phyloP scores from a whole-genome alignment of 768 basidiomycete genomes.

The Megacollybia marginata region DNA sequence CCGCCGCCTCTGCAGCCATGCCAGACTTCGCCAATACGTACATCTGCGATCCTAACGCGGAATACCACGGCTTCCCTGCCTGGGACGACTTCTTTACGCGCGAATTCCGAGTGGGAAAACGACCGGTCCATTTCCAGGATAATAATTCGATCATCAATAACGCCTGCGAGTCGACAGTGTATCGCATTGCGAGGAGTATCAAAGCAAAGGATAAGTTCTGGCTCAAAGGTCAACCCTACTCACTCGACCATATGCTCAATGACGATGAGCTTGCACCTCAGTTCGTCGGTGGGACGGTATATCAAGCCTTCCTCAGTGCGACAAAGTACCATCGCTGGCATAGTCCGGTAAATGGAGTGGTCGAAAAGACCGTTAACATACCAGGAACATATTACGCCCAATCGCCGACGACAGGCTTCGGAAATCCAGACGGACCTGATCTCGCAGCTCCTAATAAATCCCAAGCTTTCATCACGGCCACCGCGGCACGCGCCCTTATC shows the following conservation, averaged over 20 bases:
- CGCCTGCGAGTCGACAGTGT: slow-evolving; percentile 47
- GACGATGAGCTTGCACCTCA: slow-evolving; percentile 28
- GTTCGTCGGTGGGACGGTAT: slow-evolving; percentile 44
- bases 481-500: no score
- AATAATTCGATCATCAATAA: slow-evolving; percentile 31
- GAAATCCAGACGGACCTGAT: no score
- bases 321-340: slow-evolving; percentile 60
- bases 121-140: slow-evolving; percentile 28
- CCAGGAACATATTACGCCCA: slow-evolving; percentile 46
- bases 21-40: slow-evolving; percentile 29
- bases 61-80: slow-evolving; percentile 37
- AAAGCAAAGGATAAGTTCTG: slow-evolving; percentile 42
- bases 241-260: slow-evolving; percentile 47
- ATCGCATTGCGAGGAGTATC: slow-evolving; percentile 31
- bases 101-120: slow-evolving; percentile 24
- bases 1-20: background rate
- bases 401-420: slow-evolving; percentile 13
- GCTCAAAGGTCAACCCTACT: slow-evolving; percentile 58
- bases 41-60: slow-evolving; percentile 28
- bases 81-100: slow-evolving; percentile 56
- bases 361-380: slow-evolving; percentile 33
- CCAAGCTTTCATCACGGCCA: no score
- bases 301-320: slow-evolving; percentile 52
- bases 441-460: no score
- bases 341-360: no score